Base-by-base conservation (phyloP, 1,284 basidiomycete species). In the Stygiomarasmius scandens region DNA sequence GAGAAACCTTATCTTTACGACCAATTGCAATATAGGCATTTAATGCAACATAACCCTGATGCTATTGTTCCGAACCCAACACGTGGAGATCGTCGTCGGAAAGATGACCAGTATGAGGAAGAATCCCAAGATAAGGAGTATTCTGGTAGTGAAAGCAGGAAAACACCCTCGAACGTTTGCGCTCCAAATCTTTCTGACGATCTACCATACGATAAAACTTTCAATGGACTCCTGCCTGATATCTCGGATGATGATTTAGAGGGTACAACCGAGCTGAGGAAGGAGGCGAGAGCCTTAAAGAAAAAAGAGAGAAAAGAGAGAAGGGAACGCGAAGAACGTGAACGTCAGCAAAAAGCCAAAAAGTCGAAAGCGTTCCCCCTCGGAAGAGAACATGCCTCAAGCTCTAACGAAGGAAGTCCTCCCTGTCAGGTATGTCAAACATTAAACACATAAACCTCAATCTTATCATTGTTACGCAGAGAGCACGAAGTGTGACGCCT, bases 1-100 rank as follows among this genome's bases (percentile, higher is more conserved):
- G 58, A 83, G 23, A 77, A 77, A 36, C 86, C 86, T 3, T 87
- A 84, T 60, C 74, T 74, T 4, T 74, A 76, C 29, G 85, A 87
- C 54, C 72, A 77, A 49, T 52, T 73, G 14, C 46, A 70, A 46
- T 87, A 87, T 66, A 76, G 79, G 52, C 66, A 68, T 14, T 73
- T 77, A 34, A 65, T 88, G 54, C 72, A 71, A 34, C 59, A 67
- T 3, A 77, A 77, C 58, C 85, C 85, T 5, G 86, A 87, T 24
- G 85, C 85, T 2, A 81, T 87, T 43, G 74, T 87, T 43, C 69
- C 66, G 49, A 74, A 72, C 61, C 68, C 70, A n/a, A 62, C 59
- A 46, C 64, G 61, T 38, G 38, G n/a, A n/a, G 50, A 49, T n/a
- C 58, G 58, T 45, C 65, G 61, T 38, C 64, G 64, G 41, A 64